Evolutionary conservation across 2,329 filamentous ascomycete genomes (phyloP).

Genomic region (Fusarium coffeatum): DNA sequence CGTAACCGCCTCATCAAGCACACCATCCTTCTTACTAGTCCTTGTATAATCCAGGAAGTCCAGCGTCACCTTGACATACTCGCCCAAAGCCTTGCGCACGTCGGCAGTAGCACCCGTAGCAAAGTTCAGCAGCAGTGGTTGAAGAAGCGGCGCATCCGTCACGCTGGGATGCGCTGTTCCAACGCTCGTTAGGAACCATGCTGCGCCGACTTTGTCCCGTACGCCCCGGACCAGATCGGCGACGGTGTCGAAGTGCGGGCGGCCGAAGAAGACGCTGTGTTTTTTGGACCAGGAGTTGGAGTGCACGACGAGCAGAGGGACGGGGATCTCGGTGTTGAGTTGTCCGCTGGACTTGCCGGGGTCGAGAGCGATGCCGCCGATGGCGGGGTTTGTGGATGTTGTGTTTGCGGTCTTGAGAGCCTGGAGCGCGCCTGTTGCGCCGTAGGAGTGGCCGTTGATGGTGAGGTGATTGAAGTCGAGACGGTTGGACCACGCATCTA

Average conservation of each 20-base stretch:
- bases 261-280: slow-evolving; percentile 69
- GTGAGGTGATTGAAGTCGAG: slow-evolving; percentile 66
- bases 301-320: slow-evolving; percentile 71
- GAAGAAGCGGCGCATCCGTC: slow-evolving; percentile 73
- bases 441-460: slow-evolving; percentile 73
- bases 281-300: slow-evolving; percentile 72
- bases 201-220: slow-evolving; percentile 56
- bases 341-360: slow-evolving; percentile 73
- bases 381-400: slow-evolving; percentile 52
- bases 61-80: slow-evolving; percentile 70
- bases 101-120: slow-evolving; percentile 71
- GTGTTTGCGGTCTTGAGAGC: slow-evolving; percentile 61
- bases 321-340: slow-evolving; percentile 68
- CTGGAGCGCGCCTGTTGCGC: slow-evolving; percentile 72
- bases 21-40: slow-evolving; percentile 56
- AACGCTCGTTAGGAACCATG: slow-evolving; percentile 67
- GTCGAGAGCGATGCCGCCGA: slow-evolving; percentile 71
- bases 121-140: slow-evolving; percentile 69
- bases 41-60: slow-evolving; percentile 66
- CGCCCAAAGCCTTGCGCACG: slow-evolving; percentile 64
- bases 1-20: slow-evolving; percentile 63
- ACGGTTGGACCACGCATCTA: slow-evolving; percentile 63
- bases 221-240: slow-evolving; percentile 64
- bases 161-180: slow-evolving; percentile 71
- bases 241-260: slow-evolving; percentile 73